Evolutionary conservation across 768 basidiomycete species (phyloP), one percentile per base, ranked within the genome.

Genomic region (Termitomyces sp.): DNA sequence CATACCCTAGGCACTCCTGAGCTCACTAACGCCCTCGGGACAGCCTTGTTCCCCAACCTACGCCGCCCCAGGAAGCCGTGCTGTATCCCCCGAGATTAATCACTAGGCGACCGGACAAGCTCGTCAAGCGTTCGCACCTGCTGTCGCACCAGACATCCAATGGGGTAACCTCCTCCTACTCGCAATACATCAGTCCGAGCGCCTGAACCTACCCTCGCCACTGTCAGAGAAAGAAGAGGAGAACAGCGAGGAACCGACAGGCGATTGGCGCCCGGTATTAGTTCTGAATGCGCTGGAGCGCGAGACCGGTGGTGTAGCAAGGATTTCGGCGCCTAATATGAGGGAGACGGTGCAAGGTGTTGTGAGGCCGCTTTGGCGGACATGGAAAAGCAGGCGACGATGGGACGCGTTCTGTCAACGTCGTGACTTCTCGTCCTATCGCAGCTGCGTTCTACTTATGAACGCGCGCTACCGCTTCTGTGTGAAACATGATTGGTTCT

Each of bases 91-190:
- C 4, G 51, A 57, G 23, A 21, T 73, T 11, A 53, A 54, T 4
- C 54, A 59, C 2, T 75, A 73, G 75, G 69, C 68, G 4, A 49
- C 55, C 11, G 44, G 59, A n/a, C 64, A 71, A 40, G 64, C 62
- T 21, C 58, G 23, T 1, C 54, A 58, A 21, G 67, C n/a, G n/a
- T n/a, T n/a, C n/a, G n/a, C n/a, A n/a, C n/a, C n/a, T n/a, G n/a
- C n/a, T n/a, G n/a, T n/a, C n/a, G n/a, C n/a, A n/a, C n/a, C n/a
- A n/a, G n/a, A n/a, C n/a, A n/a, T n/a, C n/a, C n/a, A n/a, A n/a
- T 83, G 82, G 82, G 67, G 59, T 38, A 76, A 75, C 46, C 59
- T 83, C 8, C 50, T 68, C 5, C 58, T 80, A 14, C 65, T 82
- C 41, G 75, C 77, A 19, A 61, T 75, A 12, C 65, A 60, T 23